A percentile compares a stretch with the other conserved stretches of the same genome.
Conservation (phyloP, 331 rosid species). For the Malus hybrid region DNA sequence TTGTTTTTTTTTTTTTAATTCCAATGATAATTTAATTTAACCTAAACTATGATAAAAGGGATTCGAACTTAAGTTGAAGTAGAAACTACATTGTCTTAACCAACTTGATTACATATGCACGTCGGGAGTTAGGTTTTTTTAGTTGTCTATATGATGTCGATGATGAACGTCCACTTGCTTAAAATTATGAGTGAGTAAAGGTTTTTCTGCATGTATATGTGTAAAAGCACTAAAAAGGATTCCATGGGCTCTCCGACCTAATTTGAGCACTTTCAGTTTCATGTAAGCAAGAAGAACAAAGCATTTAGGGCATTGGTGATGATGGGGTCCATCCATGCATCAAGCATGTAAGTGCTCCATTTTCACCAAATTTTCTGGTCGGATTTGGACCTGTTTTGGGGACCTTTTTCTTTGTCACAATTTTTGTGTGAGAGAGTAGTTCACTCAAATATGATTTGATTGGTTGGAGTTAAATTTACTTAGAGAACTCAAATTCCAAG, state of each 20-base stretch:
- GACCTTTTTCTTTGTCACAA: background rate
- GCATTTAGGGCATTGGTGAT: background rate
- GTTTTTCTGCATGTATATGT: background rate
- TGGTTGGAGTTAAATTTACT: background rate
- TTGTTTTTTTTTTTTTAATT: too few relatives aligned
- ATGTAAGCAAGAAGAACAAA: background rate
- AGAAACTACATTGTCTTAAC: background rate
- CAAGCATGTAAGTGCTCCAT: background rate
- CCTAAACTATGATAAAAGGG: too few relatives aligned
- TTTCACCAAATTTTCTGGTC: background rate
- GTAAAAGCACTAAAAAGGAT: background rate
- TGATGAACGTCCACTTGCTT: background rate
- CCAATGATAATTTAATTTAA: too few relatives aligned
- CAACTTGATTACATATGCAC: background rate
- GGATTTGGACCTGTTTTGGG: too few relatives aligned
- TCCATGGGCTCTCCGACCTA: slow-evolving; percentile 11
- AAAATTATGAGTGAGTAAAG: background rate
- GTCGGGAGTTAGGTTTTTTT: background rate
- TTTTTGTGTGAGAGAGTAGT: background rate
- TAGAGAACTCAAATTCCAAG: background rate
- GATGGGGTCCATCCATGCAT: background rate
- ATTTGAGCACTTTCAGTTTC: background rate
- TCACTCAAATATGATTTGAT: background rate
- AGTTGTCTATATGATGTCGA: background rate
- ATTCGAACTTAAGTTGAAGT: too few relatives aligned